Evolutionary conservation across 768 basidiomycete species (phyloP), one percentile per base, ranked within the genome.

Genomic region (Krasilnikovozyma curviuscula): DNA sequence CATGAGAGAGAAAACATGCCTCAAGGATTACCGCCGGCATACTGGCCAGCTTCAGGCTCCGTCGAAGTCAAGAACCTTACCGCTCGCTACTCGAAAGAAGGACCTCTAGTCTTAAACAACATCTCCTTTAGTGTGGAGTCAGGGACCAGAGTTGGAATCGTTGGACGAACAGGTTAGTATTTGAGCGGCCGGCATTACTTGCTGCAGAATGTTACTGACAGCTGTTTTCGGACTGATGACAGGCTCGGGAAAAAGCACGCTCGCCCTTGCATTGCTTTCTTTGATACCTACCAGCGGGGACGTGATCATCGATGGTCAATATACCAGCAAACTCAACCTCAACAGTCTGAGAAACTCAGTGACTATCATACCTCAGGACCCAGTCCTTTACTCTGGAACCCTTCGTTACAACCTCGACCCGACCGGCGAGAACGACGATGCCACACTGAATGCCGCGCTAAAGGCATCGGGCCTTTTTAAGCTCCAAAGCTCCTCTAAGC

Each of bases 391-490:
- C 47, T 40, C 43, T 9, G 77, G 77, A 3, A 71, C 71, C 3
- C 62, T 78, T 19, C 69, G 76, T 27, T 65, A 66, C 45, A 77
- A 77, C 55, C 61, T 77, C n/a, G 77, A 78, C 56, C 77, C 75
- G 0, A 77, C 75, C 54, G 65, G 57, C 7, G 66, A 73, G 49
- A 66, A 73, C 50, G 72, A 75, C 37, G 77, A 78, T 49, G 65
- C 70, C 0, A 64, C 60, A 5, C 65, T 76, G 14, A 71, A 74
- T 45, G 67, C 66, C 29, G 72, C 72, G 0, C 59, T 75, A n/a
- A 66, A 68, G n/a, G 64, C 71, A 0, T 68, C 73, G 0, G 73
- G 74, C 3, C 61, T 63, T 13, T 41, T 47, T 7, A 39, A 32
- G 23, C 31, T 73, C 3, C 70, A 66, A 52, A 55, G 70, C 6